A percentile compares a stretch with the other conserved stretches of the same genome.
Conservation (phyloP, 106 monocot species). For the Phalaenopsis equestris region DNA sequence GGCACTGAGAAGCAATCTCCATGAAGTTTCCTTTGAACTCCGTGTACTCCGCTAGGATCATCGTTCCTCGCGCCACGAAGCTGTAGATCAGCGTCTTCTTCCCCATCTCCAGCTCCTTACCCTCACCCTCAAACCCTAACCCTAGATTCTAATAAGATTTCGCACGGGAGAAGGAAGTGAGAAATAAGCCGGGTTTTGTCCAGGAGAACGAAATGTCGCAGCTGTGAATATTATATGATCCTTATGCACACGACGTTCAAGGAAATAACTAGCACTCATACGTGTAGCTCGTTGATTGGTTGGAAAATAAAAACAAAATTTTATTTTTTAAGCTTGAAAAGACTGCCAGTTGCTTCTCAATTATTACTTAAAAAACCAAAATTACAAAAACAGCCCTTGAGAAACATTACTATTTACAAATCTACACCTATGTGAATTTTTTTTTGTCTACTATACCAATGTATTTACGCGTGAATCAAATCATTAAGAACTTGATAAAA, state of each 20-base stretch:
- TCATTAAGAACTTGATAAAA: no score
- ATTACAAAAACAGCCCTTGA: no score
- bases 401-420: no score
- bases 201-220: background rate
- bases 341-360: no score
- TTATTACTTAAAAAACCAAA: no score
- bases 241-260: background rate
- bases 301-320: no score
- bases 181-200: background rate
- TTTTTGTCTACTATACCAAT: no score
- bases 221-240: background rate
- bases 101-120: slow-evolving; percentile 13
- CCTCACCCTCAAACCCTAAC: slow-evolving; percentile 9
- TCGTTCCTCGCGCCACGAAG: slow-evolving; percentile 38
- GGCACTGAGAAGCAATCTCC: slow-evolving; percentile 35
- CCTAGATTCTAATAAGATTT: slow-evolving; percentile 2
- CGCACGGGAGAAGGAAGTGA: background rate
- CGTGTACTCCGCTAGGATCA: slow-evolving; percentile 45
- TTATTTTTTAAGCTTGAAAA: no score
- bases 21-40: slow-evolving; percentile 51
- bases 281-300: no score
- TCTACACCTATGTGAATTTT: no score
- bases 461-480: no score
- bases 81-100: slow-evolving; percentile 36
- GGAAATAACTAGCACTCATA: background rate